Evolutionary conservation across 176 grass and related monocot genomes (phyloP), one percentile per base, ranked within the genome.

Genomic region (Carex cristatella): DNA sequence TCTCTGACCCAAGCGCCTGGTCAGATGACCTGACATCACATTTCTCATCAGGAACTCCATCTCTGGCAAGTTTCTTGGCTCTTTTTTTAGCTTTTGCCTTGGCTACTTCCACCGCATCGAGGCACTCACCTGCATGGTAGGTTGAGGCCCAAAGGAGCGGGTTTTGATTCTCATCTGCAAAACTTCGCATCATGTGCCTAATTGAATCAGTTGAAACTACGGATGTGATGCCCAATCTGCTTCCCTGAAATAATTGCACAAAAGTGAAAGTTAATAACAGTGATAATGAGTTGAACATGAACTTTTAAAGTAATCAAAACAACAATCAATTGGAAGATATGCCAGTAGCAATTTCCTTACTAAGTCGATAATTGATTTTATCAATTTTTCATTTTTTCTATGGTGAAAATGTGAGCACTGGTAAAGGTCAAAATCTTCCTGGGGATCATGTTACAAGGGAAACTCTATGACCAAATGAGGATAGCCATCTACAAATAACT

Each of bases 131-230:
- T 23, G 92, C 92, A 88, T 97, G 92, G 83, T 97, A 97, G 70
- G 94, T 97, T 33, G 94, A 97, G 73, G 94, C 94, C 92, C 92
- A 97, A n/a, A 97, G 92, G 83, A 97, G 94, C 27, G 92, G 90
- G 61, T 94, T 97, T 88, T 97, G 70, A 55, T 92, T 92, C 63
- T 97, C 94, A 69, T 94, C 92, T 16, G 88, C 90, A 86, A 97
- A 97, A 86, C 94, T 88, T 16, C 94, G 86, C 94, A 97, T 97
- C 94, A 97, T 97, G 86, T 97, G 94, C 38, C 94, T 92, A 57
- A 97, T 92, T 15, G 94, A 97, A 68, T 97, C 94, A 5, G 94
- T 97, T 51, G 94, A 97, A 85, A 97, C 87, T 23, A 97, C 90
- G 84, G 90, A 92, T 49, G 94, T 97, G 72, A 94, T 91, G 32